These are phyloP conservation scores for Xylaria sp. DNA, from an alignment of 2,329 filamentous ascomycete genomes.

Conservation along the genomic window DNA sequence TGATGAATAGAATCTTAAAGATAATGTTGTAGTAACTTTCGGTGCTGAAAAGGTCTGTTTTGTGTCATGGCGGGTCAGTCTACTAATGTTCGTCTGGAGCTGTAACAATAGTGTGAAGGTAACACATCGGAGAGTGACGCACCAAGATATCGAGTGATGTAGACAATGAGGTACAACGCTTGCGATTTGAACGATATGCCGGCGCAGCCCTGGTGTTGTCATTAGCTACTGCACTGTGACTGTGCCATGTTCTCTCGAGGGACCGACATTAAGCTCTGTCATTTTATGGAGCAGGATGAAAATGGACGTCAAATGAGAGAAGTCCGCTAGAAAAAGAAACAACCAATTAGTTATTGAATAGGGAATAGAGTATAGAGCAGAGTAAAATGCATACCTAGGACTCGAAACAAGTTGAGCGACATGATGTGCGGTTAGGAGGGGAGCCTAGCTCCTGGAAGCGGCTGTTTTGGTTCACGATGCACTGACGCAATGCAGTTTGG, in stretches of 20 bases:
- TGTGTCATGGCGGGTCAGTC: constrained; percentile 20
- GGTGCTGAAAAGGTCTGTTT: constrained; percentile 84
- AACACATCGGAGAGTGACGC: constrained; percentile 40
- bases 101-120: neutral
- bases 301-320: constrained; percentile 95
- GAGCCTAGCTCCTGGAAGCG: constrained; percentile 42
- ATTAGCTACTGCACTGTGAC: constrained; percentile 38
- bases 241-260: constrained; percentile 7
- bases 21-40: constrained; percentile 88
- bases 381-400: constrained; percentile 59
- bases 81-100: neutral
- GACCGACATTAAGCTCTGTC: constrained; percentile 84
- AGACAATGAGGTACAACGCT: constrained; percentile 92
- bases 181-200: constrained; percentile 99
- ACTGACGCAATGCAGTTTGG: constrained; percentile 29
- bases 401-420: constrained; percentile 68
- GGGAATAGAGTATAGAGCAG: constrained; percentile 3
- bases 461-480: constrained; percentile 31
- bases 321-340: constrained; percentile 73
- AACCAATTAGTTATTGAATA: constrained; percentile 38
- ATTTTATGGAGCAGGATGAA: constrained; percentile 97
- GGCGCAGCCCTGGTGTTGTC: constrained; percentile 80
- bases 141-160: constrained; percentile 92
- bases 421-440: constrained; percentile 50
- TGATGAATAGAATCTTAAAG: constrained; percentile 97